Evolutionary conservation across 805 yeast genomes (phyloP).

Genomic region (Starmerella riodocensis): DNA sequence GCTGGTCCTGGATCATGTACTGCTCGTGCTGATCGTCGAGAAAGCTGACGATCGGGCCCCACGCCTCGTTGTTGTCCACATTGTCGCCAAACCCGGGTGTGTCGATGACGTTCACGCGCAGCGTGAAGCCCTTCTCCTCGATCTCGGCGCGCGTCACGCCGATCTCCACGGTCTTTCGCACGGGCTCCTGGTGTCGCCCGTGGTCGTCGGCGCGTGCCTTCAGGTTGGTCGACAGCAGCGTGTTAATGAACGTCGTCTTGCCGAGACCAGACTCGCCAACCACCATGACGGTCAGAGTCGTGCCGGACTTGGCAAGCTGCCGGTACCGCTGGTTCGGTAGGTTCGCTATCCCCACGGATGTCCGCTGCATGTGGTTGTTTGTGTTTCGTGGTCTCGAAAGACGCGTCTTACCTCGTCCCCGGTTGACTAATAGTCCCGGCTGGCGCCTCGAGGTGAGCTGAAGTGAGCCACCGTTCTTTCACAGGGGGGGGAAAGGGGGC

Average conservation of each 20-base stretch:
- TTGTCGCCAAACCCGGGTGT: constrained; percentile 68
- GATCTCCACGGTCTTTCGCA: constrained; percentile 31
- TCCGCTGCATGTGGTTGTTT: constrained; percentile 11
- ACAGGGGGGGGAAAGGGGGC: too few relatives aligned
- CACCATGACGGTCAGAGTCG: constrained; percentile 66
- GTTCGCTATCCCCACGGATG: constrained; percentile 25
- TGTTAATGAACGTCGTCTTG: constrained; percentile 50
- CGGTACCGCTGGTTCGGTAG: constrained; percentile 28
- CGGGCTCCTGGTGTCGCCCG: constrained; percentile 29
- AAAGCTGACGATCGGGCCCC: constrained; percentile 56
- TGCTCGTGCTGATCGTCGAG: constrained; percentile 68
- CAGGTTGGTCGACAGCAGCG: constrained; percentile 49
- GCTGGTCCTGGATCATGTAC: constrained; percentile 63
- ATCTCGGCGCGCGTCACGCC: constrained; percentile 37
- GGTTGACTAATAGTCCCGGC: too few relatives aligned
- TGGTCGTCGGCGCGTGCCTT: constrained; percentile 32
- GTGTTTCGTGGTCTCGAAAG: too few relatives aligned
- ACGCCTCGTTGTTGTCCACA: constrained; percentile 50
- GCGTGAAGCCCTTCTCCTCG: constrained; percentile 44
- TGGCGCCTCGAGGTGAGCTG: too few relatives aligned
- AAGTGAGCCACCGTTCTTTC: too few relatives aligned
- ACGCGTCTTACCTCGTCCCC: too few relatives aligned
- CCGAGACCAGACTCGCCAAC: constrained; percentile 83
- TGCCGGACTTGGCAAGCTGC: constrained; percentile 38
- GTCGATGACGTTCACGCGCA: constrained; percentile 53